These are phyloP conservation scores for Eremochloa ophiuroides DNA, from an alignment of 176 grass and related monocot species.

Conservation along the genomic window DNA sequence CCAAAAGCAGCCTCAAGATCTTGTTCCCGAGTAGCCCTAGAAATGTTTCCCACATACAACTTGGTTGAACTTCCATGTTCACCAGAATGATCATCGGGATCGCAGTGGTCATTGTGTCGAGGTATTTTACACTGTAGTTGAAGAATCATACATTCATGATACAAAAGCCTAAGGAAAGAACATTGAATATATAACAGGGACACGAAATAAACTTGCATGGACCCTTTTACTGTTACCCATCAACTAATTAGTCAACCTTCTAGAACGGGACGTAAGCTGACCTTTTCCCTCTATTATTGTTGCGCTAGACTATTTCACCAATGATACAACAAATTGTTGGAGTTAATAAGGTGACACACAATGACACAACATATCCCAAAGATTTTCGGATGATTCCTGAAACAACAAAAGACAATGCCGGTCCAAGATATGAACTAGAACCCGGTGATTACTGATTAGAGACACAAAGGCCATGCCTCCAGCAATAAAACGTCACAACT, in stretches of 20 bases:
- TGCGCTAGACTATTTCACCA: not conserved
- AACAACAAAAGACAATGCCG: not conserved
- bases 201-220: not conserved
- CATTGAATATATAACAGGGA: not conserved
- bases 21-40: constrained; percentile 31
- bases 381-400: not conserved
- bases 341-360: not conserved
- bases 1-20: constrained; percentile 68
- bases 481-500: not conserved
- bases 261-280: not conserved
- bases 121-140: not conserved
- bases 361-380: not conserved
- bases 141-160: not conserved
- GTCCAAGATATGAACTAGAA: not conserved
- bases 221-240: not conserved
- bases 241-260: not conserved
- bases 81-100: not conserved
- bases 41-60: constrained; percentile 71
- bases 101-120: not conserved
- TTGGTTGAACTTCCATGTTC: constrained; percentile 18
- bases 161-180: not conserved
- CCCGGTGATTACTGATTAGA: not conserved
- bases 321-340: not conserved
- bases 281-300: not conserved
- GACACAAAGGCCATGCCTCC: not conserved